A percentile compares a stretch with the other conserved stretches of the same genome.
Conservation (phyloP, 164 flowering plant genomes). For the Vitis amurensis region DNA sequence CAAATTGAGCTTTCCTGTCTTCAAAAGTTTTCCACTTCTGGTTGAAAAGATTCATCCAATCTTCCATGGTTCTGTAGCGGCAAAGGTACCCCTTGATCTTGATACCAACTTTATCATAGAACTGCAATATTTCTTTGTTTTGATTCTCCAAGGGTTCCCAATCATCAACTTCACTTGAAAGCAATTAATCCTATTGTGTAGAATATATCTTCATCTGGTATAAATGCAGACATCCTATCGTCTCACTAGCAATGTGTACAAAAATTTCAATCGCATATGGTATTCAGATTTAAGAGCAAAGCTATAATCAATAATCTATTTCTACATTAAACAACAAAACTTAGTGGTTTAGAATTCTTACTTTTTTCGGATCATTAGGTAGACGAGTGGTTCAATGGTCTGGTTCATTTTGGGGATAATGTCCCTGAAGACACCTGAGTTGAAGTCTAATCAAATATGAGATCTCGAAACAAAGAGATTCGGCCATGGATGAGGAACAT, state of each 20-base stretch:
- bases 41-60: conserved; percentile 78
- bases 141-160: conserved; percentile 46
- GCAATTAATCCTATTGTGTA: conserved; percentile 65
- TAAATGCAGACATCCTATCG: conserved; percentile 58
- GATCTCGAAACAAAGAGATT: conserved; percentile 75
- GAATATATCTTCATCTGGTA: conserved; percentile 79
- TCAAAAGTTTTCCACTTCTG: conserved; percentile 59
- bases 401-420: conserved; percentile 42
- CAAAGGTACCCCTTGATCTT: conserved; percentile 70
- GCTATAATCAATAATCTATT: no score
- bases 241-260: conserved; percentile 64
- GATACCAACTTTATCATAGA: conserved; percentile 49
- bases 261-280: background rate
- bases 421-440: conserved; percentile 50
- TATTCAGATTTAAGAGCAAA: no score
- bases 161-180: conserved; percentile 39
- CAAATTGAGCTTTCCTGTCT: conserved; percentile 58
- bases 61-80: conserved; percentile 40
- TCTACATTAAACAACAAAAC: no score
- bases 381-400: conserved; percentile 52
- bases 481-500: conserved; percentile 94
- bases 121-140: conserved; percentile 51
- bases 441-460: conserved; percentile 46
- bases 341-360: conserved; percentile 21
- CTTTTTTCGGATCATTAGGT: conserved; percentile 69